phyloP scores from a whole-genome alignment of 148 eudicot genomes.

The Vaccinium darrowii region DNA sequence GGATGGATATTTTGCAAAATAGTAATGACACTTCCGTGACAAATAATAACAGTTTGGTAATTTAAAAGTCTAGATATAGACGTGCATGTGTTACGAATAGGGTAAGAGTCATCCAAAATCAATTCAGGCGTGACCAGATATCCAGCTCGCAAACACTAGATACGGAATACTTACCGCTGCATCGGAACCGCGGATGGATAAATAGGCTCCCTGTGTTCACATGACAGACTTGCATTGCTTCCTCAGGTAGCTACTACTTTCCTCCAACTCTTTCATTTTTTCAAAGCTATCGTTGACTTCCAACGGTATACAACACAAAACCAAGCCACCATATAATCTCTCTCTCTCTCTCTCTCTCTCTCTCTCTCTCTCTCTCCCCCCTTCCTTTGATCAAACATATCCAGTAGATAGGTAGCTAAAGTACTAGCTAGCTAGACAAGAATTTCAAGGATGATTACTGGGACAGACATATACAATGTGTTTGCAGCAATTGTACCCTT shows the following conservation, averaged over 20 bases:
- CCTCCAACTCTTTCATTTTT: background rate
- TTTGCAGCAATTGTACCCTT: constrained; percentile 81
- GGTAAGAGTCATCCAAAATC: background rate
- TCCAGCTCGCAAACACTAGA: too few species aligned
- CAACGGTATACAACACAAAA: background rate
- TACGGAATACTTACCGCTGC: too few species aligned
- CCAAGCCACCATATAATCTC: background rate
- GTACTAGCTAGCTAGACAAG: too few species aligned
- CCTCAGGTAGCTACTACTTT: background rate
- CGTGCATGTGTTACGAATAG: background rate
- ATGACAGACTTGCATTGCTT: background rate
- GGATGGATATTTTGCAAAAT: background rate
- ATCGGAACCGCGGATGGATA: background rate
- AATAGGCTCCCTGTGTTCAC: background rate
- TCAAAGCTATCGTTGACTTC: constrained; percentile 4
- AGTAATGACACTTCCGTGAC: background rate
- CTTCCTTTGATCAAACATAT: background rate
- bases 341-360: constrained; percentile 2
- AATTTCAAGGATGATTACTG: constrained; percentile 60
- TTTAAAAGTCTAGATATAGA: background rate
- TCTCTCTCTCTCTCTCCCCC: background rate
- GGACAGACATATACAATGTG: constrained; percentile 87
- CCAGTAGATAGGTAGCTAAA: background rate
- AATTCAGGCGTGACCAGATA: background rate
- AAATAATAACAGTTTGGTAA: background rate